A percentile compares a stretch with the other conserved stretches of the same genome.
These are phyloP conservation scores for Telopea speciosissima DNA, from an alignment of 177 flowering plant species.

Conservation along the genomic window DNA sequence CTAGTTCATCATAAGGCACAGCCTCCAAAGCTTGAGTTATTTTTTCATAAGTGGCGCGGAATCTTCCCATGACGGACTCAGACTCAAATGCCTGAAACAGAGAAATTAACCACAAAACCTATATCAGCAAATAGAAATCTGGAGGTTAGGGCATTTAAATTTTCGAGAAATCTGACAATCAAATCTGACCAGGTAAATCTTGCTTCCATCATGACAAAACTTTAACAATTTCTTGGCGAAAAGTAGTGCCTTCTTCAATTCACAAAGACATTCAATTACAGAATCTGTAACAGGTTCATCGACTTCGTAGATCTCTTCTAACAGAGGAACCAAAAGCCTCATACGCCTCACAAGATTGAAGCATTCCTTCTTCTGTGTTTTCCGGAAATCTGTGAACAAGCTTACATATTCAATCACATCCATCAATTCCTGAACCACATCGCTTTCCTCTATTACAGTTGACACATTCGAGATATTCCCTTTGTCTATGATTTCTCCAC, in stretches of 20 bases:
- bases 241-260: conserved; percentile 39
- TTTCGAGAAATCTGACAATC: not conserved
- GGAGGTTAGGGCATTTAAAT: too few relatives aligned
- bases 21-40: conserved; percentile 42
- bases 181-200: conserved; percentile 46
- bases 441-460: conserved; percentile 8
- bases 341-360: conserved; percentile 42
- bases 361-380: conserved; percentile 53
- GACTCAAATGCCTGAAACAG: conserved; percentile 47
- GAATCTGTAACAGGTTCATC: conserved; percentile 25
- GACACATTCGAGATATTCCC: conserved; percentile 1
- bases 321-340: conserved; percentile 49
- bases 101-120: not conserved
- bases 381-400: conserved; percentile 30
- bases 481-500: conserved; percentile 1
- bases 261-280: conserved; percentile 21
- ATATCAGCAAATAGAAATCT: not conserved
- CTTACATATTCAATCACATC: conserved; percentile 41
- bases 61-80: conserved; percentile 45
- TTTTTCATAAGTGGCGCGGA: conserved; percentile 43
- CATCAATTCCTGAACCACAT: conserved; percentile 37
- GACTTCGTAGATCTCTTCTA: conserved; percentile 52
- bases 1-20: conserved; percentile 46
- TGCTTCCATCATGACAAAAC: conserved; percentile 57
- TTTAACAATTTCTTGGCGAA: conserved; percentile 49